phyloP scores from a whole-genome alignment of 495 filamentous ascomycete species.

The Hyaloscypha bicolor region DNA sequence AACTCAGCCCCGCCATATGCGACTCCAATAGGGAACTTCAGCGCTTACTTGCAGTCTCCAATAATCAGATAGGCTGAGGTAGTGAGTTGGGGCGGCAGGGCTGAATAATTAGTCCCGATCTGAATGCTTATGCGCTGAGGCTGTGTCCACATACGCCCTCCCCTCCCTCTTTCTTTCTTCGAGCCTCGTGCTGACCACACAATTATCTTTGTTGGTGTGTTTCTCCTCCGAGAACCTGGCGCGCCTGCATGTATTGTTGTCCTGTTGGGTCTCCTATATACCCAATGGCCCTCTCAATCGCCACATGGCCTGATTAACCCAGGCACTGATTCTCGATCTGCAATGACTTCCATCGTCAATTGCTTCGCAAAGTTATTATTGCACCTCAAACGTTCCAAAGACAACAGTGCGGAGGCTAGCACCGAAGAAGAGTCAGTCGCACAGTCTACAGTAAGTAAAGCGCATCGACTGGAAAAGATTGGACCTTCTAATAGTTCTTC shows the following conservation, averaged over 20 bases:
- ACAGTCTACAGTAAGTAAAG: neutral
- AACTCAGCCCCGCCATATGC: neutral
- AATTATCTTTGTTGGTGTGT: neutral
- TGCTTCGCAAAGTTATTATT: neutral
- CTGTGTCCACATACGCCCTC: neutral
- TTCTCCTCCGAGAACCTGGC: neutral
- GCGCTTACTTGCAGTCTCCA: neutral
- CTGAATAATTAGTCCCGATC: neutral
- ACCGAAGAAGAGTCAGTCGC: neutral
- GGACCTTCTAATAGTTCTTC: neutral
- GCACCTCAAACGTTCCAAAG: neutral
- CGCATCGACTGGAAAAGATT: neutral
- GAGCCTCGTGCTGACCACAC: constrained; percentile 6
- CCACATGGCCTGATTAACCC: neutral
- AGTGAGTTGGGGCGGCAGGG: neutral
- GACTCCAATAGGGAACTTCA: neutral
- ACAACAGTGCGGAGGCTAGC: neutral
- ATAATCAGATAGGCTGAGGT: no score
- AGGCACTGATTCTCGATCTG: neutral
- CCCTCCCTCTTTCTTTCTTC: neutral
- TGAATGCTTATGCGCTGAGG: neutral
- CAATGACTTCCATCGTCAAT: neutral
- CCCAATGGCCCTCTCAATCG: constrained; percentile 1
- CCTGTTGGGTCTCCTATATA: constrained; percentile 1
- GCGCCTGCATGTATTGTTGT: neutral